Conservation (phyloP, 768 basidiomycete genomes). For the Termitomyces sp. region DNA sequence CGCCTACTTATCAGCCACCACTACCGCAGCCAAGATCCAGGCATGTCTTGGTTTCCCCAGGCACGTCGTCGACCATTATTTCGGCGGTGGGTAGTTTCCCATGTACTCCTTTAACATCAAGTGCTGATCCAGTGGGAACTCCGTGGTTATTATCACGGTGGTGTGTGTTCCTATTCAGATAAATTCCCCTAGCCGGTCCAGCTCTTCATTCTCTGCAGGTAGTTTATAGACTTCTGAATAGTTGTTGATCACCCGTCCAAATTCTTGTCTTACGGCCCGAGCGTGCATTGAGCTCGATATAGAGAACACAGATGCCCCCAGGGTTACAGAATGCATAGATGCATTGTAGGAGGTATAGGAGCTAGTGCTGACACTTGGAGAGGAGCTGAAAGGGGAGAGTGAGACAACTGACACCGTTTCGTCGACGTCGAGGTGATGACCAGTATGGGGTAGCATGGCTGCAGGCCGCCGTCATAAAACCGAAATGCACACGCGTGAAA, state of each 20-base stretch:
- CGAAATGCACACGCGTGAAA: neutral
- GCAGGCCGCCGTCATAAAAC: neutral
- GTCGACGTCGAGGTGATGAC: conserved; percentile 30
- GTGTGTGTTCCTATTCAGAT: neutral
- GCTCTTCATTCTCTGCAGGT: conserved; percentile 77
- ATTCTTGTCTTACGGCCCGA: conserved; percentile 59
- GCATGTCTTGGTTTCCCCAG: conserved; percentile 56
- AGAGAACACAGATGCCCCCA: conserved; percentile 66
- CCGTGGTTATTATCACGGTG: neutral
- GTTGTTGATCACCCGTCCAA: conserved; percentile 68
- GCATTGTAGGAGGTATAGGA: conserved; percentile 57
- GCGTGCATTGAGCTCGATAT: conserved; percentile 61
- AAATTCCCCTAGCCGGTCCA: conserved; percentile 60
- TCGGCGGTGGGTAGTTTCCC: conserved; percentile 64
- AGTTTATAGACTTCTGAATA: conserved; percentile 77
- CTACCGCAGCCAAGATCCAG: conserved; percentile 81
- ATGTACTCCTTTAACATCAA: conserved; percentile 58
- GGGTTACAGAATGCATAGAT: conserved; percentile 64
- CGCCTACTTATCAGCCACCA: conserved; percentile 59
- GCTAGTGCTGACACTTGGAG: conserved; percentile 34
- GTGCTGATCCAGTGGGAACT: conserved; percentile 60
- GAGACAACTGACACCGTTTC: conserved; percentile 43
- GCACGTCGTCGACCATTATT: conserved; percentile 56
- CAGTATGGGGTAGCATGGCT: conserved; percentile 4
- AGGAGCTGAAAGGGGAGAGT: conserved; percentile 31